Base-by-base conservation (phyloP, 768 basidiomycete genomes). In the Dentipellis sp. region DNA sequence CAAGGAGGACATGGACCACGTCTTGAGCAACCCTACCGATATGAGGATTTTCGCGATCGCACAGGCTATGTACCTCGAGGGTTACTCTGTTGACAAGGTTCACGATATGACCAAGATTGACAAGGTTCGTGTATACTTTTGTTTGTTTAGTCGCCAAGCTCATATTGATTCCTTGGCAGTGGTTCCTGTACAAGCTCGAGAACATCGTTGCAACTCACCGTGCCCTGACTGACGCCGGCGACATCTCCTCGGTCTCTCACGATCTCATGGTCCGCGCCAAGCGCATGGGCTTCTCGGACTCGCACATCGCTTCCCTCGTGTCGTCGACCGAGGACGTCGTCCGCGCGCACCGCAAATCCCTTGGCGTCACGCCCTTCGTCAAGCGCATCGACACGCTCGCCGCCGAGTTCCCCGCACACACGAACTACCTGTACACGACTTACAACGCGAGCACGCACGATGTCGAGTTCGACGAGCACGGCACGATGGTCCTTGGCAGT, bases 311-410 rank as follows among this genome's bases (percentile, higher is more conserved):
- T 17, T 85, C 89, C 58, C 78, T 97, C 39, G 70, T 92, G 59
- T 75, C 75, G 39, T 78, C 83, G 16, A 80, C 78, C 12, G 94
- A 97, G 70, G 84, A 83, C 54, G 48, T 74, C 17, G 88, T 97
- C 50, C 92, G 97, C 56, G 81, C 83, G 0, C 78, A 86, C 68
- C 85, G 97, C 62, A 98, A 98, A 74, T 80, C 83, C 3, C 75
- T 90, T 62, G 83, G 86, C 45, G 83, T 99, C 65, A 95, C 88
- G 5, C 97, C 97, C 38, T 98, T 94, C 71, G 97, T 99, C 69
- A 99, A 99, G 74, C 91, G 94, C 62, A 98, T 99, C 71, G 97
- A 99, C 71, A 99, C 97, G 11, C 82, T 99, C 57, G 97, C 97
- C 29, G 97, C 97, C 58, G 97, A 99, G 71, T 99, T 88, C 75